Evolutionary conservation across 345 rosid species (phyloP).

Genomic region (Barbarea vulgaris): DNA sequence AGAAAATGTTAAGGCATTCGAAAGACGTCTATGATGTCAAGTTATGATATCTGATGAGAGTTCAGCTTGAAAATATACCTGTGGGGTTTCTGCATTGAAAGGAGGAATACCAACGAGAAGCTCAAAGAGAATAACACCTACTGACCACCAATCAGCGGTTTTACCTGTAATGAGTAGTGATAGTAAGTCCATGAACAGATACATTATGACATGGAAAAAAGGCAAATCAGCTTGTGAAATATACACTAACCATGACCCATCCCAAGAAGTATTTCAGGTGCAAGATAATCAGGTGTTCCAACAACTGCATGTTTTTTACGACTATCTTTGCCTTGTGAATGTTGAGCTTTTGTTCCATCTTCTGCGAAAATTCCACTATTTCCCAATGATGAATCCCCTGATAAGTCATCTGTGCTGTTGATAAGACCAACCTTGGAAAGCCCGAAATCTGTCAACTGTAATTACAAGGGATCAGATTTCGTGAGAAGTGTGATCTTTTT

Average conservation of each 20-base stretch:
- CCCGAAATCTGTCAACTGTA: conserved; percentile 99
- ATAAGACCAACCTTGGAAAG: conserved; percentile 97
- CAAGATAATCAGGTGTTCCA: conserved; percentile 98
- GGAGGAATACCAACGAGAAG: conserved; percentile 92
- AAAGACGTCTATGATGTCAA: conserved; percentile 12
- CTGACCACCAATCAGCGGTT: conserved; percentile 99
- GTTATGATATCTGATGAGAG: not conserved
- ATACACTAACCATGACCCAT: conserved; percentile 80
- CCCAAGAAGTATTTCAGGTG: conserved; percentile 99
- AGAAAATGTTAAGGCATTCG: not conserved
- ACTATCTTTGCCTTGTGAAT: conserved; percentile 53
- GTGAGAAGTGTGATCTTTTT: not conserved
- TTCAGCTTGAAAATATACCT: conserved; percentile 47
- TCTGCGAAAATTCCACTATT: conserved; percentile 57
- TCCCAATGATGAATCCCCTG: conserved; percentile 64
- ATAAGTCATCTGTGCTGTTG: conserved; percentile 92
- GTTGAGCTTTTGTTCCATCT: conserved; percentile 52
- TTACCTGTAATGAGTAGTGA: conserved; percentile 54
- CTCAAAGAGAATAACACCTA: conserved; percentile 91
- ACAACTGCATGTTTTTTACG: conserved; percentile 76
- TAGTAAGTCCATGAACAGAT: conserved; percentile 18
- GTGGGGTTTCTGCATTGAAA: conserved; percentile 91
- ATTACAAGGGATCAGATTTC: conserved; percentile 42
- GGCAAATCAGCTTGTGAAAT: conserved; percentile 6
- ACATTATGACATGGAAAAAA: not conserved